These are phyloP conservation scores for Cytospora piceae DNA, from an alignment of 2,329 filamentous ascomycete species.

Conservation along the genomic window DNA sequence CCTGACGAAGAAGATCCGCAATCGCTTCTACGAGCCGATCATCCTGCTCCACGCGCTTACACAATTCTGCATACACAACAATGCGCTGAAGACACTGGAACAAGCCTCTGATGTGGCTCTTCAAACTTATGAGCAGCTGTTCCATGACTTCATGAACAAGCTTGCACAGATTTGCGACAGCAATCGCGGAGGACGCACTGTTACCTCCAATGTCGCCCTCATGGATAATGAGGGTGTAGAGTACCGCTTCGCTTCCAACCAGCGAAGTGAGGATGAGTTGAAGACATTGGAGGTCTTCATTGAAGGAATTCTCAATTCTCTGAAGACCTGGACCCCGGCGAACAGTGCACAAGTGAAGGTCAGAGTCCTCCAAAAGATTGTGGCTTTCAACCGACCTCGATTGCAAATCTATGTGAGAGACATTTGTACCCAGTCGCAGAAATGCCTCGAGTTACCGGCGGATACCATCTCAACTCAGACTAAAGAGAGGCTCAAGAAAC, in stretches of 20 bases:
- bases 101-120: slow-evolving; percentile 16
- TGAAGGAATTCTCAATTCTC: slow-evolving; percentile 26
- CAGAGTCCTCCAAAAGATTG: slow-evolving; percentile 27
- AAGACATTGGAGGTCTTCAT: slow-evolving; percentile 28
- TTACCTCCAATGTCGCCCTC: slow-evolving; percentile 36
- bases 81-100: not conserved
- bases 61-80: slow-evolving; percentile 16
- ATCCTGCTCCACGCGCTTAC: slow-evolving; percentile 23
- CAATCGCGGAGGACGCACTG: slow-evolving; percentile 32
- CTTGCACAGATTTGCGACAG: slow-evolving; percentile 38
- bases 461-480: not conserved
- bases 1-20: slow-evolving; percentile 7
- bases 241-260: slow-evolving; percentile 39
- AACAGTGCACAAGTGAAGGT: not conserved
- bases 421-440: not conserved
- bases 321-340: slow-evolving; percentile 22
- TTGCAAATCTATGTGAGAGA: slow-evolving; percentile 28
- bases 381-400: slow-evolving; percentile 31
- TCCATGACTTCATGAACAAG: slow-evolving; percentile 37
- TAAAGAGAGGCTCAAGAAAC: slow-evolving; percentile 1
- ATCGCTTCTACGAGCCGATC: slow-evolving; percentile 28
- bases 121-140: slow-evolving; percentile 29
- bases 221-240: slow-evolving; percentile 33
- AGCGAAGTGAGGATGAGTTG: slow-evolving; percentile 29
- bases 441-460: slow-evolving; percentile 18